Base-by-base conservation (phyloP, 768 basidiomycete species). In the Sutorius australiensis region DNA sequence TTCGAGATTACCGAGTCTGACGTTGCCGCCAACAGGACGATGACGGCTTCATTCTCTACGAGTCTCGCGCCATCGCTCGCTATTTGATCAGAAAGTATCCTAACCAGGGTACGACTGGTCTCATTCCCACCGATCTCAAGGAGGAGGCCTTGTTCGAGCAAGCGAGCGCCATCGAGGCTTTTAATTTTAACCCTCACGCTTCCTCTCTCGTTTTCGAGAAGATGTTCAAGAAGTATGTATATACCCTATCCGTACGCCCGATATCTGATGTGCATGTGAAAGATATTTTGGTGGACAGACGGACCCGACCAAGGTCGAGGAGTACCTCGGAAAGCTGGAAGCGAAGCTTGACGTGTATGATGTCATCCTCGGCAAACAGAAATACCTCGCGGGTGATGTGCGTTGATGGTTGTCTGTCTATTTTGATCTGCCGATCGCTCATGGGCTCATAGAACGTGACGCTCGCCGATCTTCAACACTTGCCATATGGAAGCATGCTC, bases 21-120 rank as follows among this genome's bases (percentile, higher is more conserved):
- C 7, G 11, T 33, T 19, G 19, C 16, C n/a, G 28, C 31, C 1
- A 9, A 21, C 30, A 80, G 77, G 73, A 82, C 46, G 84, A 87
- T 24, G 83, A 82, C 37, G 85, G 83, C 5, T 80, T 85, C 66
- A 70, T 78, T 50, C 58, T 89, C 27, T 86, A 76, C 64, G 84
- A 86, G 60, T 77, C 77, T 37, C 80, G 83, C 13, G 84, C 84
- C 1, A 85, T 87, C 55, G 66, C 62, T 34, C 77, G 80, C 13
- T 89, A 87, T 63, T 61, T 87, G 59, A 78, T 73, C 33, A 64
- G 66, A 36, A 86, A 85, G 65, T 80, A 82, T 58, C 62, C 76
- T 7, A 53, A 69, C 45, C 76, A 82, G 54, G 82, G 82, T 19
- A 72, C 77, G 5, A 52, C 66, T 12, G 62, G 51, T 9, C 73